These are phyloP conservation scores for Globisporangium canariense DNA, from an alignment of 352 stramenopile genomes.

Conservation along the genomic window DNA sequence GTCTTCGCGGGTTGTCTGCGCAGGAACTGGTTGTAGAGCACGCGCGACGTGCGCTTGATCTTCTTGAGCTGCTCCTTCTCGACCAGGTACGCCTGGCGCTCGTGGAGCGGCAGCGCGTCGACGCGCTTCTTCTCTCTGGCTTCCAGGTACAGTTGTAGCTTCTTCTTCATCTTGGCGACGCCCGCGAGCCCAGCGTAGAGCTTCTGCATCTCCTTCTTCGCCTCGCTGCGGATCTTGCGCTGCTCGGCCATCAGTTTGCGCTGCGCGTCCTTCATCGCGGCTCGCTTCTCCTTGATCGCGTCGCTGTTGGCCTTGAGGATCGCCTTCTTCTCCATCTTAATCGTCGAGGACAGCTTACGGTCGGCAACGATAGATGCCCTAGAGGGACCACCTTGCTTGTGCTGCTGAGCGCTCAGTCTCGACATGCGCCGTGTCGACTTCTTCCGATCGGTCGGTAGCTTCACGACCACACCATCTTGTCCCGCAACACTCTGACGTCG, in stretches of 20 bases:
- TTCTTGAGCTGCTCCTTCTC: constrained; percentile 62
- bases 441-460: constrained; percentile 1
- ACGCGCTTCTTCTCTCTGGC: constrained; percentile 35
- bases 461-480: constrained; percentile 4
- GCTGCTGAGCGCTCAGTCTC: constrained; percentile 1
- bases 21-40: constrained; percentile 74
- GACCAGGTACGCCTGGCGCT: constrained; percentile 50
- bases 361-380: constrained; percentile 6
- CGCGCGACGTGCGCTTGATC: constrained; percentile 53
- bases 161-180: constrained; percentile 59
- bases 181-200: constrained; percentile 40
- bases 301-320: constrained; percentile 44
- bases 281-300: constrained; percentile 37
- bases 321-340: constrained; percentile 52
- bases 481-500: not conserved
- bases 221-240: constrained; percentile 33
- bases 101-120: constrained; percentile 46
- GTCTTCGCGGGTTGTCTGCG: constrained; percentile 45
- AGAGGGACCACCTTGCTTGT: constrained; percentile 1
- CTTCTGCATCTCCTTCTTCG: constrained; percentile 37
- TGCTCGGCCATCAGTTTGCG: constrained; percentile 27
- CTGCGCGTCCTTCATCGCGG: constrained; percentile 39
- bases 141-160: constrained; percentile 43
- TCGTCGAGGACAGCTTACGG: constrained; percentile 39
- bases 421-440: constrained; percentile 7